Conservation (phyloP, 768 basidiomycete genomes). For the Lactifluus volemus region DNA sequence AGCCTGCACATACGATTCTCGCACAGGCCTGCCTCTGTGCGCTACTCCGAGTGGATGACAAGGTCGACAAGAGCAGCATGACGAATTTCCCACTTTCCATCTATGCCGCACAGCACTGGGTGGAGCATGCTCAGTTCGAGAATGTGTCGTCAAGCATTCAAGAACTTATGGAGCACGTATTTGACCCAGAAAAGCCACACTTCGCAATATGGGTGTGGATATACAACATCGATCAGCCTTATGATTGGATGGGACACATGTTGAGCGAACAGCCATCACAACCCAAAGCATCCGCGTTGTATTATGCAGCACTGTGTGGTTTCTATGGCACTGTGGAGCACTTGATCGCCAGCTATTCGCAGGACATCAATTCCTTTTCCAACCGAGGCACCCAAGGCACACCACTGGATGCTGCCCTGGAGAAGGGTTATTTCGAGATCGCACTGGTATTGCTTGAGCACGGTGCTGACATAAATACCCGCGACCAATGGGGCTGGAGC, state of each 20-base stretch:
- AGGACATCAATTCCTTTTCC: neutral
- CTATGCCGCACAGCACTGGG: neutral
- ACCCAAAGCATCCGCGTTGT: neutral
- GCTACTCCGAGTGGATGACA: neutral
- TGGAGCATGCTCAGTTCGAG: neutral
- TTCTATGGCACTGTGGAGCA: neutral
- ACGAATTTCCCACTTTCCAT: neutral
- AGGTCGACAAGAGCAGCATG: neutral
- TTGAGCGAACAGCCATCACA: neutral
- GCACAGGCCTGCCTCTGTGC: neutral
- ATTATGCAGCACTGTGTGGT: neutral
- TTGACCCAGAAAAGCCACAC: neutral
- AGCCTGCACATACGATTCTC: neutral
- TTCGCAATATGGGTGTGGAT: neutral
- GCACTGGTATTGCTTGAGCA: neutral
- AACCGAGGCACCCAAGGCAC: neutral
- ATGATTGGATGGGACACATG: neutral
- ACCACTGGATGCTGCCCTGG: neutral
- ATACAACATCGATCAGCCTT: neutral
- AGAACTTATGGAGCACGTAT: neutral
- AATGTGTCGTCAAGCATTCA: neutral
- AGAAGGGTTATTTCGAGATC: neutral
- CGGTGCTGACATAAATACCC: neutral
- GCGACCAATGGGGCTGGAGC: fast-evolving
- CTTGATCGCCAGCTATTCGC: neutral